Percentiles rank a stretch among this genome's conserved stretches.
phyloP scores from a whole-genome alignment of 2,329 filamentous ascomycete species.

The Hymenoscyphus albidus region DNA sequence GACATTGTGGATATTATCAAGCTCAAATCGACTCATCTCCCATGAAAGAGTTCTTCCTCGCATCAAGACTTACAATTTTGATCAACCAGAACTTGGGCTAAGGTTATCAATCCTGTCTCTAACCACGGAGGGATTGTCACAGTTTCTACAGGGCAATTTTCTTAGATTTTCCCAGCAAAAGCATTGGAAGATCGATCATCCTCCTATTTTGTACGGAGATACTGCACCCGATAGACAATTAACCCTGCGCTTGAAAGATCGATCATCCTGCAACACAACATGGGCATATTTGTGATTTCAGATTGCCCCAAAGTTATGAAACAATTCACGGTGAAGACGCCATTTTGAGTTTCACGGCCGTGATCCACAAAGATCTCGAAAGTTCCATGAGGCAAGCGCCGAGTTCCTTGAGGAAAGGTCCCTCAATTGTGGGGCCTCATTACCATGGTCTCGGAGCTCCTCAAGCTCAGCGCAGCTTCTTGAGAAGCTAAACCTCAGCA shows the following conservation, averaged over 20 bases:
- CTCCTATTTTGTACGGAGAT: background rate
- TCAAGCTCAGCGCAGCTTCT: background rate
- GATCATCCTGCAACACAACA: background rate
- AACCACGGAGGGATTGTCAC: background rate
- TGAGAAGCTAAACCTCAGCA: background rate
- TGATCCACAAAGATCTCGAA: constrained; percentile 3
- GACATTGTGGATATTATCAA: background rate
- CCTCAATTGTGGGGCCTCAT: background rate
- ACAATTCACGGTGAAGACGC: background rate
- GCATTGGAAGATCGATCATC: background rate
- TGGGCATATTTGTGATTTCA: background rate
- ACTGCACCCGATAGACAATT: no score
- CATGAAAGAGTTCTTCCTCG: background rate
- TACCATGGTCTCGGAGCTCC: background rate
- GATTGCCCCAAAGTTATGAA: background rate
- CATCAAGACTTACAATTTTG: background rate
- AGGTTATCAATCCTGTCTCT: background rate
- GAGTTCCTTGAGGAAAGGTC: background rate
- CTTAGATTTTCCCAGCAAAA: background rate
- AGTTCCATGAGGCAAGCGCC: background rate
- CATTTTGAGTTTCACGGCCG: background rate
- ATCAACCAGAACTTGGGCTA: background rate
- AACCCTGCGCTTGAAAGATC: background rate
- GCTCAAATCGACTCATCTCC: background rate
- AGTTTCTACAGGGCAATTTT: background rate